phyloP scores from a whole-genome alignment of 805 yeast species.

The Nakazawaea ishiwadae region DNA sequence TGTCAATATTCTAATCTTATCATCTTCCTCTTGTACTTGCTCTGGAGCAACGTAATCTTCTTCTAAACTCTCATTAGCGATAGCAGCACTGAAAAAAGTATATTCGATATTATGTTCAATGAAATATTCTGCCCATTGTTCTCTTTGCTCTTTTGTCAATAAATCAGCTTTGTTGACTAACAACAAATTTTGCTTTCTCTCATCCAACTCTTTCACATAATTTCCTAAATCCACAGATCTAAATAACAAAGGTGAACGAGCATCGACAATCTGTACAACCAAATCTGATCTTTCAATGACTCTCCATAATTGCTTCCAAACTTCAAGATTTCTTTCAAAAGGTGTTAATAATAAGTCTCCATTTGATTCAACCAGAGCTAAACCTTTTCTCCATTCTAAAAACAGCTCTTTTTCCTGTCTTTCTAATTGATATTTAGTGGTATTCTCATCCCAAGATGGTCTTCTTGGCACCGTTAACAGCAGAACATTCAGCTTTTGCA shows the following conservation, averaged over 20 bases:
- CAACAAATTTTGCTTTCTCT: conserved; percentile 72
- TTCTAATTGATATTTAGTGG: conserved; percentile 73
- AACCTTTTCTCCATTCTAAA: conserved; percentile 87
- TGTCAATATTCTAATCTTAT: conserved; percentile 63
- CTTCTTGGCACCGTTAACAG: conserved; percentile 86
- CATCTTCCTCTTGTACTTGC: conserved; percentile 28
- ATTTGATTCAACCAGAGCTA: conserved; percentile 80
- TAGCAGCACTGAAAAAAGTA: conserved; percentile 89
- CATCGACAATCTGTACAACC: conserved; percentile 96
- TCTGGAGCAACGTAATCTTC: conserved; percentile 45
- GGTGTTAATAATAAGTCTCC: conserved; percentile 89
- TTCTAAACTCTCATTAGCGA: conserved; percentile 73
- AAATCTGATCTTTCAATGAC: conserved; percentile 93
- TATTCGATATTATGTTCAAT: conserved; percentile 62
- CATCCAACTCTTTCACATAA: conserved; percentile 74
- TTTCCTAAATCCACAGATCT: conserved; percentile 79
- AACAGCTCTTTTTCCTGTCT: conserved; percentile 87
- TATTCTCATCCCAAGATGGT: conserved; percentile 76
- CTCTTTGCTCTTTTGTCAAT: conserved; percentile 70
- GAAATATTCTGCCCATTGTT: conserved; percentile 85
- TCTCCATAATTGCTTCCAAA: conserved; percentile 98
- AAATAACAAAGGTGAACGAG: conserved; percentile 87
- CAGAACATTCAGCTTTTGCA: conserved; percentile 63
- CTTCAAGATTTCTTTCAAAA: conserved; percentile 94
- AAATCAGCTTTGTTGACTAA: conserved; percentile 93